Conservation (phyloP, 2,329 filamentous ascomycete species). For the Parascedosporium putredinis region DNA sequence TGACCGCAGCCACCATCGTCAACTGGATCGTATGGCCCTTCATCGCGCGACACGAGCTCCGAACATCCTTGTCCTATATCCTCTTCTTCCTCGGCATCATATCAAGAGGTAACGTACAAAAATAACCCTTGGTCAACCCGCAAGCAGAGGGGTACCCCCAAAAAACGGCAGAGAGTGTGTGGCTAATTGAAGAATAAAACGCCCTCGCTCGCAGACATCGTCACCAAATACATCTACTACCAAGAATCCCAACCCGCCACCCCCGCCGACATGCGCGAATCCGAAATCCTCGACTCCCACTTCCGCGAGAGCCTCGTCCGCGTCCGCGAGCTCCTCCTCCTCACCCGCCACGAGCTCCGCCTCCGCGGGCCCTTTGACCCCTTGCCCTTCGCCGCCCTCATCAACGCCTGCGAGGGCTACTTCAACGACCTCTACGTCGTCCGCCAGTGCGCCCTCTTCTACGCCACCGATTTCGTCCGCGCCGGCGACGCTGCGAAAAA, state of each 20-base stretch:
- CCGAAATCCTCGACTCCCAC: constrained; percentile 47
- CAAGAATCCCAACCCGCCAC: constrained; percentile 41
- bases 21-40: constrained; percentile 55
- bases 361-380: constrained; percentile 47
- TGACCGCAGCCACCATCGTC: constrained; percentile 40
- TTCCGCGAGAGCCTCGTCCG: constrained; percentile 50
- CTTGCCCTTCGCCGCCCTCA: constrained; percentile 43
- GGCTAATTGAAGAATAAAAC: too few relatives aligned
- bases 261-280: constrained; percentile 37
- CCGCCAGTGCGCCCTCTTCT: constrained; percentile 47
- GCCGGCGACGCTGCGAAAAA: constrained; percentile 37
- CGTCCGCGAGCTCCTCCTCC: constrained; percentile 35
- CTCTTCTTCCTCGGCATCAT: constrained; percentile 47
- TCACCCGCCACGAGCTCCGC: constrained; percentile 44
- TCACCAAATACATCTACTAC: constrained; percentile 50
- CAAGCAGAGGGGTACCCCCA: too few relatives aligned
- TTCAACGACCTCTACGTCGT: constrained; percentile 49
- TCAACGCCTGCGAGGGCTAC: constrained; percentile 45
- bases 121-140: neutral
- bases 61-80: constrained; percentile 44
- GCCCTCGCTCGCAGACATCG: constrained; percentile 31
- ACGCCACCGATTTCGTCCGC: constrained; percentile 41
- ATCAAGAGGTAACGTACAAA: constrained; percentile 33
- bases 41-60: constrained; percentile 46
- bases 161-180: too few relatives aligned